A percentile compares a stretch with the other conserved stretches of the same genome.
phyloP scores from a whole-genome alignment of 768 basidiomycete species.

The Rickenella mellea region DNA sequence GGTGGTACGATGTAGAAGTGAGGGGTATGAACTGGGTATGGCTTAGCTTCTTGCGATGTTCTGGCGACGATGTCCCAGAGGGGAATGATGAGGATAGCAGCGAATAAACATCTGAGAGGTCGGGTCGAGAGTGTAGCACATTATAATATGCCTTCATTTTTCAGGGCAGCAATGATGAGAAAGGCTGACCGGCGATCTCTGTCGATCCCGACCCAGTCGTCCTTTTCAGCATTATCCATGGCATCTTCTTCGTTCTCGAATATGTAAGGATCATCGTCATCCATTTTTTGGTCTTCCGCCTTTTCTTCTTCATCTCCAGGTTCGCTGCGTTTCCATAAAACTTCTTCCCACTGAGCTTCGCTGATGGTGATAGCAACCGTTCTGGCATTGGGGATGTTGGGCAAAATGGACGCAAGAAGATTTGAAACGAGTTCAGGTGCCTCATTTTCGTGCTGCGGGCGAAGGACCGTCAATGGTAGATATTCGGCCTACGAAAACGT shows the following conservation, averaged over 20 bases:
- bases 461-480: slow-evolving; percentile 62
- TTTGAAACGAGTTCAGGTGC: slow-evolving; percentile 69
- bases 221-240: slow-evolving; percentile 30
- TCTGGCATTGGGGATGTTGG: slow-evolving; percentile 62
- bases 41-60: slow-evolving; percentile 50
- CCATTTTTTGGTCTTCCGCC: slow-evolving; percentile 13
- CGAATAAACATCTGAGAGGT: slow-evolving; percentile 21
- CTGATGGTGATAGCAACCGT: slow-evolving; percentile 72
- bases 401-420: slow-evolving; percentile 64
- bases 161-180: slow-evolving; percentile 67
- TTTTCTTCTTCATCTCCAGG: slow-evolving; percentile 39
- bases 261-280: slow-evolving; percentile 36
- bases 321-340: slow-evolving; percentile 52
- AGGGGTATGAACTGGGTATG: slow-evolving; percentile 63
- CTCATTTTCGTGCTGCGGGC: slow-evolving; percentile 53
- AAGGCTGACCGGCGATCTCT: slow-evolving; percentile 74
- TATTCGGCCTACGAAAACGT: slow-evolving; percentile 57
- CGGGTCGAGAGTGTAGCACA: slow-evolving; percentile 5
- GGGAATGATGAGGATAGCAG: slow-evolving; percentile 27
- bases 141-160: slow-evolving; percentile 60
- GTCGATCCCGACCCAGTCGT: slow-evolving; percentile 73
- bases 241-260: slow-evolving; percentile 48
- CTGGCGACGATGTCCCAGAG: slow-evolving; percentile 22
- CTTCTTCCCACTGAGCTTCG: slow-evolving; percentile 74
- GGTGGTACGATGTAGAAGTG: slow-evolving; percentile 85